Percentiles rank a stretch among this genome's conserved stretches.
These are phyloP conservation scores for Lagenidium sp. DNA, from an alignment of 352 stramenopile genomes.

Conservation along the genomic window DNA sequence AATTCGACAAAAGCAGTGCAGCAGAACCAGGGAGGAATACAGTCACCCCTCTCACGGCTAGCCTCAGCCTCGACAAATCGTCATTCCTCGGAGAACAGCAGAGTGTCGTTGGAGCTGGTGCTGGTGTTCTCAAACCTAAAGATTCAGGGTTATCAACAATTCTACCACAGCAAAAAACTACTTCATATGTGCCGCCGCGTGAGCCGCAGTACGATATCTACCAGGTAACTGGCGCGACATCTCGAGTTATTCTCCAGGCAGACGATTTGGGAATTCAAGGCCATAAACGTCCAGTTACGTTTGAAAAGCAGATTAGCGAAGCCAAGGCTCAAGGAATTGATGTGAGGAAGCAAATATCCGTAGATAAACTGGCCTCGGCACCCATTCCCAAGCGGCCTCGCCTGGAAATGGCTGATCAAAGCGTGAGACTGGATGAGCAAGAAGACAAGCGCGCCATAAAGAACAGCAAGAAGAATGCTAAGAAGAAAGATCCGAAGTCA, in stretches of 20 bases:
- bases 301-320: constrained; percentile 7
- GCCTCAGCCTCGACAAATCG: no score
- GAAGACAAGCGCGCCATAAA: not conserved
- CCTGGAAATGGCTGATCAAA: not conserved
- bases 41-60: no score
- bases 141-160: not conserved
- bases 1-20: not conserved
- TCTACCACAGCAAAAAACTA: not conserved
- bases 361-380: constrained; percentile 3
- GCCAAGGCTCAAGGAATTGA: constrained; percentile 7
- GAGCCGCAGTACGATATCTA: constrained; percentile 11
- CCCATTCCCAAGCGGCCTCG: constrained; percentile 6
- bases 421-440: not conserved
- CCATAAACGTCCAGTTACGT: constrained; percentile 8
- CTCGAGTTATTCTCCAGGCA: constrained; percentile 1
- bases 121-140: constrained; percentile 1
- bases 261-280: not conserved
- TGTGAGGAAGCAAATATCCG: constrained; percentile 3
- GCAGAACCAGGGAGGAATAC: no score
- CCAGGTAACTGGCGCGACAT: constrained; percentile 6
- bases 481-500: not conserved
- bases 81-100: no score
- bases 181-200: constrained; percentile 5
- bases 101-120: constrained; percentile 4
- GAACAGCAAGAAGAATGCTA: not conserved